Conservation (phyloP, 225 moss, liverwort and hornwort species). For the Bryoerythrophyllum caledonicum region DNA sequence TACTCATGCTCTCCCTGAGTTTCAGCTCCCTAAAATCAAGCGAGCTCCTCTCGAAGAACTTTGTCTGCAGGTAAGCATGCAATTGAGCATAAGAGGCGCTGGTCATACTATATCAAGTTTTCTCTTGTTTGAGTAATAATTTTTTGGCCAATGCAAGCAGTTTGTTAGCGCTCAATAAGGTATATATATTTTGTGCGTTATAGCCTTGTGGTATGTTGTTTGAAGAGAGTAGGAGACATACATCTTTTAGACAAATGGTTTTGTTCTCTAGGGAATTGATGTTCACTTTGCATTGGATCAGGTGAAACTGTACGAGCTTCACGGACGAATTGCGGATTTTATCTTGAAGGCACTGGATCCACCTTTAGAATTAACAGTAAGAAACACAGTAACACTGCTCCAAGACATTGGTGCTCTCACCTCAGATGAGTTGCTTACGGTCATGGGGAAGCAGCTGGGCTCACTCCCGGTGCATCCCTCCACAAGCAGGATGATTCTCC, state of each 20-base stretch:
- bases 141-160: slow-evolving; percentile 4
- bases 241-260: slow-evolving; percentile 1
- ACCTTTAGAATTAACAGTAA: slow-evolving; percentile 79
- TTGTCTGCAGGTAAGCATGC: slow-evolving; percentile 67
- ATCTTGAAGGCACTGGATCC: slow-evolving; percentile 89
- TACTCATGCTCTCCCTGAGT: slow-evolving; percentile 90
- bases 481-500: slow-evolving; percentile 96
- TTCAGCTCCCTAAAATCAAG: slow-evolving; percentile 96
- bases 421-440: slow-evolving; percentile 83
- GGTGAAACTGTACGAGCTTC: slow-evolving; percentile 70
- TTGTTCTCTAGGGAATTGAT: neutral
- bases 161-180: slow-evolving; percentile 7
- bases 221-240: slow-evolving; percentile 6
- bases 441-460: slow-evolving; percentile 91
- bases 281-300: slow-evolving; percentile 24
- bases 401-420: slow-evolving; percentile 97
- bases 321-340: slow-evolving; percentile 66
- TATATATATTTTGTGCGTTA: neutral
- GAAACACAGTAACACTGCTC: slow-evolving; percentile 74
- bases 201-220: slow-evolving; percentile 11
- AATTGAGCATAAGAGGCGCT: neutral
- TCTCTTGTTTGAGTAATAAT: slow-evolving; percentile 12
- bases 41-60: slow-evolving; percentile 96
- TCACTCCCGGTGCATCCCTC: slow-evolving; percentile 95
- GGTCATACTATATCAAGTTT: neutral